phyloP scores from a whole-genome alignment of 2,329 filamentous ascomycete genomes.

The Cytospora mali region DNA sequence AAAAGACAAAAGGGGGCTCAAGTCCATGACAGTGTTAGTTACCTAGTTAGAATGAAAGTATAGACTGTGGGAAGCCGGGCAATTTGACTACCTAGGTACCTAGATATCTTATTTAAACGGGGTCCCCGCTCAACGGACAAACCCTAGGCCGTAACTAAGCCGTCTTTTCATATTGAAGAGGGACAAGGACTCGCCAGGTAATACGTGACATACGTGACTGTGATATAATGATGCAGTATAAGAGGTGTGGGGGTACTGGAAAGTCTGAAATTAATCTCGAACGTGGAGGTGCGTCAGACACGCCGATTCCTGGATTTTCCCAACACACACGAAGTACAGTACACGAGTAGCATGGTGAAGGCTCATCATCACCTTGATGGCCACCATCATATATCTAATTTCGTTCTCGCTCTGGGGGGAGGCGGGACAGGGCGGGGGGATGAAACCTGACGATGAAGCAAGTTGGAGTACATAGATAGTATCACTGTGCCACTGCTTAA shows the following conservation, averaged over 20 bases:
- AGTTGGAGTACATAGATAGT: not conserved
- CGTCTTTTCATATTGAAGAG: not conserved
- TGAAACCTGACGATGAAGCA: too few species aligned
- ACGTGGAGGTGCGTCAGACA: constrained; percentile 4
- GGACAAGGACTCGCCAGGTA: not conserved
- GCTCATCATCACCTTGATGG: constrained; percentile 6
- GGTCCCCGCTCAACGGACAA: not conserved
- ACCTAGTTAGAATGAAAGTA: not conserved
- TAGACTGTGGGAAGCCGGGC: not conserved
- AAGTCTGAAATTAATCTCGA: not conserved
- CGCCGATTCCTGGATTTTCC: constrained; percentile 11
- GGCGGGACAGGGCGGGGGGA: too few species aligned
- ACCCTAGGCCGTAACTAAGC: not conserved
- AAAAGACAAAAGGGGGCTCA: not conserved
- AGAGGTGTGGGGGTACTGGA: not conserved
- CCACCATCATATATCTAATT: not conserved
- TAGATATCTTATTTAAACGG: too few species aligned
- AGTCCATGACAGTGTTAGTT: not conserved
- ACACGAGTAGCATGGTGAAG: not conserved
- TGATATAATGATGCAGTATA: not conserved
- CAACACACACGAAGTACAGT: constrained; percentile 2
- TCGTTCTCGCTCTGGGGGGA: too few species aligned
- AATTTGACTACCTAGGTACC: too few species aligned
- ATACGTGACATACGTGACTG: not conserved
- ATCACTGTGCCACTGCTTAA: constrained; percentile 22